phyloP scores from a whole-genome alignment of 2,329 filamentous ascomycete genomes.

The Grosmannia serpens region DNA sequence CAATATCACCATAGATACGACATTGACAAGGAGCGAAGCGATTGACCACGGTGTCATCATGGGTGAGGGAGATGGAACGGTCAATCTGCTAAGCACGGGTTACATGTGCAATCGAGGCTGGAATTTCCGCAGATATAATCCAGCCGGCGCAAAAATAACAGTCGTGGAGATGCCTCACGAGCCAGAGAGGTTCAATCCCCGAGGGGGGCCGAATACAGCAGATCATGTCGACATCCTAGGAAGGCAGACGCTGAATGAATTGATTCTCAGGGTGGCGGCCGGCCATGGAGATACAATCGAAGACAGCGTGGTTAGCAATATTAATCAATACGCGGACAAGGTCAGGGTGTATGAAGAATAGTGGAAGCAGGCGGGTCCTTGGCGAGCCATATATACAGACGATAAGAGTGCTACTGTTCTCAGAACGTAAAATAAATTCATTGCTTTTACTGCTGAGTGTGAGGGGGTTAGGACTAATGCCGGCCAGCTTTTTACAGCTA shows the following conservation, averaged over 20 bases:
- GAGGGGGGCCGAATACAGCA: conserved; percentile 59
- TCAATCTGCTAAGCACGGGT: conserved; percentile 79
- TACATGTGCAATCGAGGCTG: conserved; percentile 98
- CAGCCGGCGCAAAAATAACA: conserved; percentile 66
- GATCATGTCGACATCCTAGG: conserved; percentile 97
- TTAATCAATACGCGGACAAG: conserved; percentile 68
- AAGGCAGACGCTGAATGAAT: conserved; percentile 76
- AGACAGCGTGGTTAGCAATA: conserved; percentile 69
- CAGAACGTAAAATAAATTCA: background rate
- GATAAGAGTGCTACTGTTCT: background rate
- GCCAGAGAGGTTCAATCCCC: conserved; percentile 79
- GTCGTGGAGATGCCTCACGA: conserved; percentile 96
- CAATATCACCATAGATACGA: conserved; percentile 64
- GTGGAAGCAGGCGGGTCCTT: background rate
- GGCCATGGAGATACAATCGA: conserved; percentile 72
- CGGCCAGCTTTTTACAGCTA: too few relatives aligned
- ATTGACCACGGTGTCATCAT: conserved; percentile 86
- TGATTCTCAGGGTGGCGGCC: conserved; percentile 76
- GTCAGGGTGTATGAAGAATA: conserved; percentile 69
- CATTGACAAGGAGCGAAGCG: conserved; percentile 39
- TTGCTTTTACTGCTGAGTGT: background rate
- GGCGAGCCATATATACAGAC: background rate
- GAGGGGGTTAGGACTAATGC: too few relatives aligned
- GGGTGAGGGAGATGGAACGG: conserved; percentile 92
- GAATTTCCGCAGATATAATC: conserved; percentile 89